Evolutionary conservation across 495 filamentous ascomycete genomes (phyloP).

Genomic region (Tuber calosporum): DNA sequence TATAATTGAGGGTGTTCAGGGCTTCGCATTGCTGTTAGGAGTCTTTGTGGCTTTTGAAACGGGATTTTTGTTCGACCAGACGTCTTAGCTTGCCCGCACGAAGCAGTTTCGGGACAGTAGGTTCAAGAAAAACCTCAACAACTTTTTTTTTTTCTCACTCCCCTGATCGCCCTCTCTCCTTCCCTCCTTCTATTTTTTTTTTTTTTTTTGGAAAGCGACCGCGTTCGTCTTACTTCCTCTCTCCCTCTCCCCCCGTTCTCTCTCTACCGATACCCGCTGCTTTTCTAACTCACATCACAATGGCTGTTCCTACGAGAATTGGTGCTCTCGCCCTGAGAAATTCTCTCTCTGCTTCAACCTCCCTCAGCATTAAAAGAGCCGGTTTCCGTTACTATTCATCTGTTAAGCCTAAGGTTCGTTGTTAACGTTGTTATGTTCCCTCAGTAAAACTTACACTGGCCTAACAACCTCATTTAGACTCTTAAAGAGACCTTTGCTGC

Average conservation of each 20-base stretch:
- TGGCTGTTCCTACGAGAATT: slow-evolving; percentile 74
- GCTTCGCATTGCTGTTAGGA: neutral
- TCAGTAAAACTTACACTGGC: slow-evolving; percentile 11
- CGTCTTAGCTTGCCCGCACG: slow-evolving; percentile 14
- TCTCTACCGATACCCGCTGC: slow-evolving; percentile 39
- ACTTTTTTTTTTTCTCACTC: slow-evolving; percentile 42
- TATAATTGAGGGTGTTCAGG: neutral
- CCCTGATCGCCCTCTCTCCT: slow-evolving; percentile 34
- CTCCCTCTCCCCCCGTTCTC: slow-evolving; percentile 41
- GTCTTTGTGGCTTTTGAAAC: slow-evolving; percentile 11
- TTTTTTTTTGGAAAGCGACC: slow-evolving; percentile 1
- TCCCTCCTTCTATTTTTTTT: slow-evolving; percentile 16
- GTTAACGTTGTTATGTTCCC: neutral
- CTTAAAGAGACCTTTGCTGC: slow-evolving; percentile 98
- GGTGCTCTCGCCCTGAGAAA: slow-evolving; percentile 67
- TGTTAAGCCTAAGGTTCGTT: slow-evolving; percentile 70
- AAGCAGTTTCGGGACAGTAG: slow-evolving; percentile 22
- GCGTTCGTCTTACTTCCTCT: slow-evolving; percentile 34
- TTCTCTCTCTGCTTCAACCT: slow-evolving; percentile 57
- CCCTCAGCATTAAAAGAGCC: slow-evolving; percentile 59
- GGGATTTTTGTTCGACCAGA: neutral
- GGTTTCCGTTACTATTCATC: slow-evolving; percentile 82
- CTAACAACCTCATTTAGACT: slow-evolving; percentile 52
- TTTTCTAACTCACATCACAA: slow-evolving; percentile 45
- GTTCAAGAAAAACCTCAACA: slow-evolving; percentile 42